phyloP scores from a whole-genome alignment of 2,329 filamentous ascomycete genomes.

The Penicillium sp. region DNA sequence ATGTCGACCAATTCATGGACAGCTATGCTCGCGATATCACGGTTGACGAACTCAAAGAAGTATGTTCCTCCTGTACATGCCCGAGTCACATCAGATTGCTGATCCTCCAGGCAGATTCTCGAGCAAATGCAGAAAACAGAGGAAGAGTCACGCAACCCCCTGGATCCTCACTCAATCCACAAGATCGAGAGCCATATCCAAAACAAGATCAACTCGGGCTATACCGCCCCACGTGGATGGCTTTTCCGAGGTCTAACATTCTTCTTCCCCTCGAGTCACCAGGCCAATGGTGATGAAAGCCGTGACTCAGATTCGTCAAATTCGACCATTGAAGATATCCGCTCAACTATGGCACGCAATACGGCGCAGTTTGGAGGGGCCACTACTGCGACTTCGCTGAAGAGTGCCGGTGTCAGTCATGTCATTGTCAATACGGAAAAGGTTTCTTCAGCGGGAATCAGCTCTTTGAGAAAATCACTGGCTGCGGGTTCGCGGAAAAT shows the following conservation, averaged over 20 bases:
- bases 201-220: constrained; percentile 40
- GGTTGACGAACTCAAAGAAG: constrained; percentile 60
- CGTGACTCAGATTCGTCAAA: not conserved
- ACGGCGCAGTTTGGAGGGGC: constrained; percentile 72
- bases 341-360: constrained; percentile 54
- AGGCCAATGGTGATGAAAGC: constrained; percentile 3
- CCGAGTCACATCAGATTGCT: not conserved
- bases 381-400: constrained; percentile 51
- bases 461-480: constrained; percentile 33
- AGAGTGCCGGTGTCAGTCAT: constrained; percentile 67
- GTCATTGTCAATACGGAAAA: constrained; percentile 61
- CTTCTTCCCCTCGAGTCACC: constrained; percentile 40
- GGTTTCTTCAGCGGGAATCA: constrained; percentile 45
- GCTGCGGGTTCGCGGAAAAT: constrained; percentile 36
- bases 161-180: constrained; percentile 51
- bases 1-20: constrained; percentile 77
- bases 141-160: constrained; percentile 37
- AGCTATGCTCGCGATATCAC: constrained; percentile 74
- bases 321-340: constrained; percentile 5
- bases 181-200: constrained; percentile 61
- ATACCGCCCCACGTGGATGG: constrained; percentile 44
- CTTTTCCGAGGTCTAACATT: constrained; percentile 52
- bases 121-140: constrained; percentile 39
- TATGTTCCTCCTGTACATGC: constrained; percentile 24
- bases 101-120: constrained; percentile 35